Conservation (phyloP, 495 filamentous ascomycete species). For the Penicillium flavigenum region DNA sequence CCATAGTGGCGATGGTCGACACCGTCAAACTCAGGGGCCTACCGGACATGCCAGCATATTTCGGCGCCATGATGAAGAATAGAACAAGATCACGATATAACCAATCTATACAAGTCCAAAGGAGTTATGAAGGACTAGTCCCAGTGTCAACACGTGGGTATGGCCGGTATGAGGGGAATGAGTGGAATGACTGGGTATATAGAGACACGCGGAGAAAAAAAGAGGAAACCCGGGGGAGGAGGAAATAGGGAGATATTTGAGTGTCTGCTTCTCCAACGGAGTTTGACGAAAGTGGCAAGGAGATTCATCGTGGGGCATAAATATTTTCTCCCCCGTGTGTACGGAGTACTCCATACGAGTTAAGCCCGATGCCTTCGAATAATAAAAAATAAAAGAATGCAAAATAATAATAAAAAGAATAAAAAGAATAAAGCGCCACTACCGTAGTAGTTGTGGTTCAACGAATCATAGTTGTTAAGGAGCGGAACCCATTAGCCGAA, state of each 20-base stretch:
- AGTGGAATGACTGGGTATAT: slow-evolving; percentile 11
- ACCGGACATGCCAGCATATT: slow-evolving; percentile 64
- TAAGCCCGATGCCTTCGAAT: background rate
- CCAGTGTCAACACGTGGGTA: slow-evolving; percentile 13
- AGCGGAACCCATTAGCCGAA: slow-evolving; percentile 23
- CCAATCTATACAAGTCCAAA: slow-evolving; percentile 5
- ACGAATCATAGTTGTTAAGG: slow-evolving; percentile 21
- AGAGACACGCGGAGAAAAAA: slow-evolving; percentile 21
- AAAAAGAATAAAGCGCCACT: slow-evolving; percentile 1
- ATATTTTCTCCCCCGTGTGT: slow-evolving; percentile 20
- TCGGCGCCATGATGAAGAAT: slow-evolving; percentile 34
- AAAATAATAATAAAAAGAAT: background rate
- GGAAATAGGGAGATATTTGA: slow-evolving; percentile 28
- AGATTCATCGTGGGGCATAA: slow-evolving; percentile 24
- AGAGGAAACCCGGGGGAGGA: slow-evolving; percentile 18
- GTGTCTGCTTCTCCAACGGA: slow-evolving; percentile 13
- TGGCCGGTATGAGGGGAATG: background rate
- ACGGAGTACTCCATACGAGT: slow-evolving; percentile 3
- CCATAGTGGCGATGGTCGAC: slow-evolving; percentile 67
- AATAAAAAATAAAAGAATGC: background rate
- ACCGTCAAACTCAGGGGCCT: slow-evolving; percentile 61
- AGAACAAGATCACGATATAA: slow-evolving; percentile 4
- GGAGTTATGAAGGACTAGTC: slow-evolving; percentile 1
- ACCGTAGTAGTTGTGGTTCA: slow-evolving; percentile 4
- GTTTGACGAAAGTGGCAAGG: slow-evolving; percentile 26